A percentile compares a stretch with the other conserved stretches of the same genome.
These are phyloP conservation scores for Eimeria falciformis DNA, from an alignment of 169 alveolate genomes.

Conservation along the genomic window DNA sequence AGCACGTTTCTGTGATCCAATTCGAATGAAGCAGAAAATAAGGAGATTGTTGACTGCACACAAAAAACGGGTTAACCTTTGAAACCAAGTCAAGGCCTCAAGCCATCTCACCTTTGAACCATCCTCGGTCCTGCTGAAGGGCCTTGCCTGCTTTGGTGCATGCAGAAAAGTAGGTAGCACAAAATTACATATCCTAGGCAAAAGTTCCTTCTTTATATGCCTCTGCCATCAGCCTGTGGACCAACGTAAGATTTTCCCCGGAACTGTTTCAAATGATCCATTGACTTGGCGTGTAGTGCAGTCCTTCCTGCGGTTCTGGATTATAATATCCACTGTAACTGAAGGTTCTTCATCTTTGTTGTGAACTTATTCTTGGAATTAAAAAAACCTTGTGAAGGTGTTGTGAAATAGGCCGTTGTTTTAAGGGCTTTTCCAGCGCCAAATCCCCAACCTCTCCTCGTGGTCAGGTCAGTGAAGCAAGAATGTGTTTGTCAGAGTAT, in stretches of 20 bases:
- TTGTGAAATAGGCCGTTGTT: not conserved
- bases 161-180: constrained; percentile 3
- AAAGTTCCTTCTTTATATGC: too few species aligned
- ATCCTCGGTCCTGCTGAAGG: constrained; percentile 50
- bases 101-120: constrained; percentile 33
- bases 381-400: too few species aligned
- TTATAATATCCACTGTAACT: too few species aligned
- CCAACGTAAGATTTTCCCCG: too few species aligned
- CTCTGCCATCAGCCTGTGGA: too few species aligned
- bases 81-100: constrained; percentile 9
- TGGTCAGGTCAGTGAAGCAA: constrained; percentile 1
- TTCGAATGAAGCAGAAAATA: constrained; percentile 17
- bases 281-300: too few species aligned
- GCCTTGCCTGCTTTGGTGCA: constrained; percentile 50
- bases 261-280: too few species aligned
- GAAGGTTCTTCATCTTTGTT: too few species aligned
- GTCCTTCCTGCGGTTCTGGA: too few species aligned
- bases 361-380: too few species aligned
- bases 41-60: too few species aligned
- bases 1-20: not conserved
- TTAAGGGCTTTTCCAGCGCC: not conserved
- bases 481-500: too few species aligned
- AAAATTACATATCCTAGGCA: not conserved
- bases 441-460: not conserved
- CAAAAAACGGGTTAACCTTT: not conserved